Conservation (phyloP, 1,284 basidiomycete genomes). For the Cryptococcus sp. region DNA sequence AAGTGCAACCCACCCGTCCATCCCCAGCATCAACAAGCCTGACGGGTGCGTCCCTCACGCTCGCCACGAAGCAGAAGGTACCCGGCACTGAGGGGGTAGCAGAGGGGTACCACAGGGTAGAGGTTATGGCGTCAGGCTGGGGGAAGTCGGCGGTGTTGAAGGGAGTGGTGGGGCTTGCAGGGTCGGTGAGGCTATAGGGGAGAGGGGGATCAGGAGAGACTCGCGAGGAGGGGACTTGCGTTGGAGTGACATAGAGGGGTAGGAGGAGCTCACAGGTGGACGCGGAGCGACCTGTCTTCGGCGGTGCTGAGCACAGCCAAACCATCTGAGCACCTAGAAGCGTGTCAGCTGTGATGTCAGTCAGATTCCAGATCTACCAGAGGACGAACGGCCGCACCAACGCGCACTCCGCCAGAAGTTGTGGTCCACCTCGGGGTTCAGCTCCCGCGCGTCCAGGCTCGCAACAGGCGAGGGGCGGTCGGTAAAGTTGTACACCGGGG, state of each 20-base stretch:
- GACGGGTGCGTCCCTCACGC: slow-evolving; percentile 74
- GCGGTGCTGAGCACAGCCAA: slow-evolving; percentile 38
- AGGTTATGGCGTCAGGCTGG: slow-evolving; percentile 68
- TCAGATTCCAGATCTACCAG: background rate
- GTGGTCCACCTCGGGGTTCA: slow-evolving; percentile 3
- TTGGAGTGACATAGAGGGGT: too few species aligned
- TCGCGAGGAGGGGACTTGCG: too few species aligned
- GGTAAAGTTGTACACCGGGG: slow-evolving; percentile 26
- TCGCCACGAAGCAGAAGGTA: slow-evolving; percentile 73
- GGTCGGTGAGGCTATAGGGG: background rate
- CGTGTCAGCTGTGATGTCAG: background rate
- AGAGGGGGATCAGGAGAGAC: background rate
- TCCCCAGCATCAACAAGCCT: slow-evolving; percentile 72
- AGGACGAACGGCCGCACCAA: slow-evolving; percentile 28
- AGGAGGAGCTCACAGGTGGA: slow-evolving; percentile 29
- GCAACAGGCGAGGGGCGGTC: background rate
- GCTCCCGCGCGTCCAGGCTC: slow-evolving; percentile 1
- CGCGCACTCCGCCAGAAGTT: slow-evolving; percentile 42
- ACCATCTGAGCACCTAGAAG: slow-evolving; percentile 44
- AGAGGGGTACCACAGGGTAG: slow-evolving; percentile 75
- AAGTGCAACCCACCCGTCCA: slow-evolving; percentile 60
- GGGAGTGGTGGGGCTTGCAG: background rate
- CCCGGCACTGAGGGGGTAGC: slow-evolving; percentile 60
- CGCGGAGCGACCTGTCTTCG: slow-evolving; percentile 40
- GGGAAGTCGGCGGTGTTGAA: slow-evolving; percentile 31